Conservation (phyloP, 805 yeast genomes). For the Nakazawaea pomicola region DNA sequence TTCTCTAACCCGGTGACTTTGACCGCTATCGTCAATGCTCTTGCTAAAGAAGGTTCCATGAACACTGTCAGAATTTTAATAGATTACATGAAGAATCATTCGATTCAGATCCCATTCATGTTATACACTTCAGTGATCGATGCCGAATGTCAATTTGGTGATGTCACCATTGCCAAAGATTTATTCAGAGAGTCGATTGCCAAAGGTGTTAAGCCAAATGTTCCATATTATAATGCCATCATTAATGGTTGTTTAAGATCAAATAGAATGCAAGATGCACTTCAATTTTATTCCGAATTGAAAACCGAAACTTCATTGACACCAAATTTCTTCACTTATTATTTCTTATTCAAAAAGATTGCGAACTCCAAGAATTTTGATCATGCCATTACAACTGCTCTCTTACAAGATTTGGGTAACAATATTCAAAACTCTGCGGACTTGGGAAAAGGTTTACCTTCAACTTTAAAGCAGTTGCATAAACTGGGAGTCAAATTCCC, state of each 20-base stretch:
- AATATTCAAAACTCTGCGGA: conserved; percentile 16
- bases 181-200: conserved; percentile 32
- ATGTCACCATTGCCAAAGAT: conserved; percentile 33
- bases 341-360: conserved; percentile 35
- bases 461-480: conserved; percentile 21
- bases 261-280: conserved; percentile 34
- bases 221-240: conserved; percentile 40
- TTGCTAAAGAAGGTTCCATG: conserved; percentile 42
- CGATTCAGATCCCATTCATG: conserved; percentile 27
- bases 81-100: conserved; percentile 31
- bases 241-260: conserved; percentile 41
- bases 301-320: conserved; percentile 19
- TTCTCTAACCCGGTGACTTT: conserved; percentile 40
- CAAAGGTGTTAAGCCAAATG: conserved; percentile 28
- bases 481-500: conserved; percentile 19
- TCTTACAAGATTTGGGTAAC: conserved; percentile 34
- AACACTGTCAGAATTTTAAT: conserved; percentile 49
- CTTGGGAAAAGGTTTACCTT: conserved; percentile 38
- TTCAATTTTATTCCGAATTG: conserved; percentile 33
- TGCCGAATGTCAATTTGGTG: conserved; percentile 41
- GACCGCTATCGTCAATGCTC: conserved; percentile 49
- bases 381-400: conserved; percentile 27
- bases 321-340: conserved; percentile 50
- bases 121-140: conserved; percentile 43
- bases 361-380: conserved; percentile 16